Percentiles rank a stretch among this genome's conserved stretches.
These are phyloP conservation scores for Synchytrium microbalum DNA, from an alignment of 371 early-diverging fungal species.

Conservation along the genomic window DNA sequence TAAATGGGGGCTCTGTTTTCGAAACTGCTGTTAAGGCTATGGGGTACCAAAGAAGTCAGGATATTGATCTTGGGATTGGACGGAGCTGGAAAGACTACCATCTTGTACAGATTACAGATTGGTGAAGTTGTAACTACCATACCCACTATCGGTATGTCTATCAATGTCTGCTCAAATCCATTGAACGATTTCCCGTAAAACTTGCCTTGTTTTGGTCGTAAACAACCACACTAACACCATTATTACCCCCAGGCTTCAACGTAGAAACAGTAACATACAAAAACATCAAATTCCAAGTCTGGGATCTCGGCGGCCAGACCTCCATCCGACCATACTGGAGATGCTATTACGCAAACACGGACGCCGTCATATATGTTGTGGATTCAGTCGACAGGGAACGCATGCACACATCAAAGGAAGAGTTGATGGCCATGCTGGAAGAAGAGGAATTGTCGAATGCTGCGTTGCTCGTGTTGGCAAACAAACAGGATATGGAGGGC, in stretches of 20 bases:
- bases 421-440: slow-evolving; percentile 59
- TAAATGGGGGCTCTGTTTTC: slow-evolving; percentile 35
- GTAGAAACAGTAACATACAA: slow-evolving; percentile 94
- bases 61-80: slow-evolving; percentile 96
- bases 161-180: no score
- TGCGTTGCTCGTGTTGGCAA: slow-evolving; percentile 87
- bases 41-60: slow-evolving; percentile 89
- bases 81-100: slow-evolving; percentile 98
- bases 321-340: slow-evolving; percentile 74
- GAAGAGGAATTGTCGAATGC: slow-evolving; percentile 92
- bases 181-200: slow-evolving; percentile 13
- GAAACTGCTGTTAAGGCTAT: slow-evolving; percentile 52
- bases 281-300: slow-evolving; percentile 94
- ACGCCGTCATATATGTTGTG: slow-evolving; percentile 95
- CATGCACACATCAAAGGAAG: slow-evolving; percentile 76
- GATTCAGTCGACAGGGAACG: slow-evolving; percentile 91
- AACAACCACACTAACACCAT: background rate
- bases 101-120: slow-evolving; percentile 71
- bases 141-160: slow-evolving; percentile 64
- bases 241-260: slow-evolving; percentile 49
- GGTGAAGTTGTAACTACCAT: slow-evolving; percentile 96
- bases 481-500: slow-evolving; percentile 94
- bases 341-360: slow-evolving; percentile 91
- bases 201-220: background rate
- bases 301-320: slow-evolving; percentile 87